Conservation (phyloP, 257 asterid genomes). For the Solanum clarkiae region DNA sequence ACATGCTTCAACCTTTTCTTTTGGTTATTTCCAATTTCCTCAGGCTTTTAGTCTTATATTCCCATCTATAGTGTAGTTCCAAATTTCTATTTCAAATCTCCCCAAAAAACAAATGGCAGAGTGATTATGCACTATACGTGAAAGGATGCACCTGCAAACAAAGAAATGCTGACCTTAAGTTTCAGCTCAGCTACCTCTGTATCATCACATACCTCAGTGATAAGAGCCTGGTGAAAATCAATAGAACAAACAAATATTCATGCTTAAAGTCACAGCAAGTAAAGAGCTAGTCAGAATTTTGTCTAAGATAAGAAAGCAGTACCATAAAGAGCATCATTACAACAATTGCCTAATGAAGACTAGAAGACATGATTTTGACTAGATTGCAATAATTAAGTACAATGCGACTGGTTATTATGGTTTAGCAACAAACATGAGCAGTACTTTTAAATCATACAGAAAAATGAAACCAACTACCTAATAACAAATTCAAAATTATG, state of each 20-base stretch:
- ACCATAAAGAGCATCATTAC: background rate
- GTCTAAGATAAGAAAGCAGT: background rate
- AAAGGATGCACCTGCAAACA: background rate
- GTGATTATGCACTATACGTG: background rate
- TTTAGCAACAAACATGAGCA: background rate
- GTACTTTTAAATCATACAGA: background rate
- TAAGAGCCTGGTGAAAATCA: slow-evolving; percentile 35
- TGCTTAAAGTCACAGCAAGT: slow-evolving; percentile 1
- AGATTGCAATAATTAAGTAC: background rate
- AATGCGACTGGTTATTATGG: background rate
- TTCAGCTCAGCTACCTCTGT: slow-evolving; percentile 75
- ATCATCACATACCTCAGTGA: slow-evolving; percentile 62
- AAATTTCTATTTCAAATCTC: background rate
- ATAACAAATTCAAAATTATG: background rate
- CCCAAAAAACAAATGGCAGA: background rate
- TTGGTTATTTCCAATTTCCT: background rate
- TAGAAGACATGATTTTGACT: background rate
- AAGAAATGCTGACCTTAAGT: slow-evolving; percentile 39
- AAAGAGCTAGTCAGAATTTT: background rate
- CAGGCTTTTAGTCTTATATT: background rate
- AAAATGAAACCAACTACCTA: background rate
- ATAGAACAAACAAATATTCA: background rate
- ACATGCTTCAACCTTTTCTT: background rate
- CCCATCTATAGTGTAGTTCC: background rate
- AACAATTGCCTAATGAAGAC: background rate